These are phyloP conservation scores for Stephania japonica DNA, from an alignment of 164 flowering plant species.

Conservation along the genomic window DNA sequence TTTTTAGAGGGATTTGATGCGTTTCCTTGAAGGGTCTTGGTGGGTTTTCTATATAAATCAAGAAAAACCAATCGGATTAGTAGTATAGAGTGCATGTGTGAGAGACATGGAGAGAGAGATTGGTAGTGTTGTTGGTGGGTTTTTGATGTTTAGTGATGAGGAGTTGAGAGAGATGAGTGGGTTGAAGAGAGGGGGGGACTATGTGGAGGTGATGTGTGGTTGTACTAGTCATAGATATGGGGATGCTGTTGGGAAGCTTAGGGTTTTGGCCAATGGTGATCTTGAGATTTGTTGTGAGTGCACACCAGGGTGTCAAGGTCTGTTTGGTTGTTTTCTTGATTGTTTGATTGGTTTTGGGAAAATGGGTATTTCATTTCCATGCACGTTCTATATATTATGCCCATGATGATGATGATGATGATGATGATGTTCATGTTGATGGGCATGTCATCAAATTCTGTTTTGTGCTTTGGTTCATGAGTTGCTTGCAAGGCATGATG, in stretches of 20 bases:
- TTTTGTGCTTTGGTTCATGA: neutral
- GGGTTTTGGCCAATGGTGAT: constrained; percentile 62
- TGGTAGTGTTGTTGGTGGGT: constrained; percentile 27
- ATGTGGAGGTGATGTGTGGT: constrained; percentile 68
- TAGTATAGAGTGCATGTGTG: neutral
- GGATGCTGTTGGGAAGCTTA: constrained; percentile 82
- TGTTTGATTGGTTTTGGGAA: constrained; percentile 3
- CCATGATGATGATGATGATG: constrained; percentile 10
- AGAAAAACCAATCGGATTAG: neutral
- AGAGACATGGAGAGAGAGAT: constrained; percentile 22
- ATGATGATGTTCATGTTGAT: too few species aligned
- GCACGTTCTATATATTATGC: neutral
- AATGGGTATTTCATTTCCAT: constrained; percentile 12
- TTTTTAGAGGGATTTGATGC: neutral
- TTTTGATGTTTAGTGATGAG: constrained; percentile 47
- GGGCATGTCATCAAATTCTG: constrained; percentile 6
- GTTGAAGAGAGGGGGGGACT: constrained; percentile 47
- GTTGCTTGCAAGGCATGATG: neutral
- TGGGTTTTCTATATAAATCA: constrained; percentile 1
- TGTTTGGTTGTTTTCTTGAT: neutral
- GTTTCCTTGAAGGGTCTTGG: neutral
- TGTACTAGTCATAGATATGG: constrained; percentile 79
- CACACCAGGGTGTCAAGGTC: constrained; percentile 63
- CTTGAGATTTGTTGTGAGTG: constrained; percentile 76
- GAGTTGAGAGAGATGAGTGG: constrained; percentile 70